Conservation (phyloP, 306 rosid genomes). For the Dryas octopetala region DNA sequence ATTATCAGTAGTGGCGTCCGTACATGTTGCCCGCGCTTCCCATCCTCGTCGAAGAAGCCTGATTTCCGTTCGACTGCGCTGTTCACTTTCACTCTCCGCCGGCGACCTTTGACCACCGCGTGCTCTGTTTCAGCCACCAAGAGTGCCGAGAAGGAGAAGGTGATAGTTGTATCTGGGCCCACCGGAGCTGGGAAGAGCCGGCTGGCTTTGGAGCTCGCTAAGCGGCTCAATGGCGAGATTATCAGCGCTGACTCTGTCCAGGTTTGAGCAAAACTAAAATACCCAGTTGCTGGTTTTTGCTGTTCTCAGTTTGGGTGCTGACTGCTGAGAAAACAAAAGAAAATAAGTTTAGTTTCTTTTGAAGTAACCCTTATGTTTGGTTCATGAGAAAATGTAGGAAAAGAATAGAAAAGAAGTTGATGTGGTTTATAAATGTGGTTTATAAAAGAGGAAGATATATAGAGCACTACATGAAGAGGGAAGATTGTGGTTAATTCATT, state of each 20-base stretch:
- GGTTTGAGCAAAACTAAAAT: slow-evolving; percentile 33
- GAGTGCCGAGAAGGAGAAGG: slow-evolving; percentile 56
- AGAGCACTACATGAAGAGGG: neutral
- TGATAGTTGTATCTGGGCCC: slow-evolving; percentile 84
- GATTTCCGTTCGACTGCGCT: slow-evolving; percentile 26
- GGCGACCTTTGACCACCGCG: slow-evolving; percentile 37
- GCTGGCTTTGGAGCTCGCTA: slow-evolving; percentile 85
- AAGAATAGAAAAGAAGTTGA: neutral
- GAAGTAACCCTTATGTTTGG: neutral
- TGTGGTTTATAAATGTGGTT: neutral
- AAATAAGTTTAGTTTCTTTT: slow-evolving; percentile 10
- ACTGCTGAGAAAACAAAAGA: neutral
- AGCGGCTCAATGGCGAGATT: slow-evolving; percentile 83
- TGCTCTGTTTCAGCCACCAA: slow-evolving; percentile 37
- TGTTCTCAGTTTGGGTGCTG: neutral
- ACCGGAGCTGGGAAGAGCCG: slow-evolving; percentile 89
- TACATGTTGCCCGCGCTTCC: slow-evolving; percentile 40
- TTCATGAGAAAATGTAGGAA: slow-evolving; percentile 15
- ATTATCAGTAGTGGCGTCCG: slow-evolving; percentile 50
- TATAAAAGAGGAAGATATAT: neutral
- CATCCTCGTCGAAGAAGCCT: slow-evolving; percentile 27
- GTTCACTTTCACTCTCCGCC: slow-evolving; percentile 28
- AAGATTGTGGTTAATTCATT: neutral
- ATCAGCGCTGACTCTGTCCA: slow-evolving; percentile 93
- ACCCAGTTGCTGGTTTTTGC: neutral